Evolutionary conservation across 805 yeast species (phyloP), one percentile per base, ranked within the genome.

Genomic region (Nakazawaea molendinolei): DNA sequence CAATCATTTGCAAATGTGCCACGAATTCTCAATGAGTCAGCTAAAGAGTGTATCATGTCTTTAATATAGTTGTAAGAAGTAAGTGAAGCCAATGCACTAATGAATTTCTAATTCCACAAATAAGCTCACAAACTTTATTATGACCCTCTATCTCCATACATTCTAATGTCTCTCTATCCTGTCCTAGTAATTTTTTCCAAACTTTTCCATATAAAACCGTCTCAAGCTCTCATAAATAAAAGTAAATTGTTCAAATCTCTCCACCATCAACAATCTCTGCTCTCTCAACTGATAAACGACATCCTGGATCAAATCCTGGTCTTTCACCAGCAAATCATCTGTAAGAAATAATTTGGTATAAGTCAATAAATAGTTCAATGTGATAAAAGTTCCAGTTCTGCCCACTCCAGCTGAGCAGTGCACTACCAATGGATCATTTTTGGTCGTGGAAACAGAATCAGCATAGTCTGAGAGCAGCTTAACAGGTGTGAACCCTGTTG

Each of bases 221-320:
- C 33, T 44, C 14, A 55, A 33, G 12, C 65, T 52, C 34, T 67
- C 69, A 48, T 73, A 71, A 40, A 75, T 59, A 36, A 65, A 69
- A n/a, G 61, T 53, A 42, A 55, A 74, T 46, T 74, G 80, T 39
- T 63, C 68, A 33, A 63, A 55, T 44, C 64, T 66, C 41, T 74
- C 79, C 20, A 74, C 78, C 79, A 74, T 74, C 41, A 71, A 52
- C 29, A 72, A 58, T 35, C 80, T 43, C 48, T 70, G 74, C 27
- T 56, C 55, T 39, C 79, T 50, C 50, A 72, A 61, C 39, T 55
- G 60, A 37, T 55, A 57, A n/a, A 74, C 65, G 18, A 67, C 55
- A 30, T 59, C 58, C 44, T 57, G 63, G 1, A 74, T 55, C 33
- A 69, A 61, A 44, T 72, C 78, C 13, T 26, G 6, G 14, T 34